Base-by-base conservation (phyloP, 805 yeast species). In the Torulaspora quercuum region DNA sequence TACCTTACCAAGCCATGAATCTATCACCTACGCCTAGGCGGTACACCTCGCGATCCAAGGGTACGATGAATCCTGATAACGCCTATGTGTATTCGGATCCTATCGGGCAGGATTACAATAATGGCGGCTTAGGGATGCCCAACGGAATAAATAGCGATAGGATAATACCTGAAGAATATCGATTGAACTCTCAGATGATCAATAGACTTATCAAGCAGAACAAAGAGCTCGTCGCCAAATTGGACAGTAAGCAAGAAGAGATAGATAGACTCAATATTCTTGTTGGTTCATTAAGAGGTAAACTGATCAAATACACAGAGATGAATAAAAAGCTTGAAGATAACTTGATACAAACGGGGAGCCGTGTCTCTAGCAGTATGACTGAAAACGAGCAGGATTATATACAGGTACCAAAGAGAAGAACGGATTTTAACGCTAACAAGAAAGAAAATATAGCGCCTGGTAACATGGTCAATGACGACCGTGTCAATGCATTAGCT, bases 131-230 rank as follows among this genome's bases (percentile, higher is more conserved):
- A 4, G 30, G 35, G 10, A 30, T 34, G 22, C 11, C 16, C 21
- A 16, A 5, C 8, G 17, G 7, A 13, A 17, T 11, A 21, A 26
- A 26, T 7, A 25, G 26, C 29, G 35, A 55, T 12, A 46, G 48
- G 22, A 46, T 57, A 11, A 39, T 59, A 14, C 63, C 62, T 4
- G 67, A 61, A 21, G 66, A 61, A 29, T 60, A 62, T 34, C 58
- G 57, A 35, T 50, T 60, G 24, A 63, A 57, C 30, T 53, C 67
- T 3, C 56, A 61, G 32, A 61, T 63, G 59, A 51, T 65, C 12
- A 72, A 67, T 37, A 61, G 60, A 35, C 48, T 65, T 20, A 53
- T 63, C 13, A 55, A 55, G 19, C 65, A 67, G 25, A 60, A 62
- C 21, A 70, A 65, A 33, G 56, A 55, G 4, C 50, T 65, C 12